A percentile compares a stretch with the other conserved stretches of the same genome.
phyloP scores from a whole-genome alignment of 163 green algal genomes.

The Chloromonas sp. region DNA sequence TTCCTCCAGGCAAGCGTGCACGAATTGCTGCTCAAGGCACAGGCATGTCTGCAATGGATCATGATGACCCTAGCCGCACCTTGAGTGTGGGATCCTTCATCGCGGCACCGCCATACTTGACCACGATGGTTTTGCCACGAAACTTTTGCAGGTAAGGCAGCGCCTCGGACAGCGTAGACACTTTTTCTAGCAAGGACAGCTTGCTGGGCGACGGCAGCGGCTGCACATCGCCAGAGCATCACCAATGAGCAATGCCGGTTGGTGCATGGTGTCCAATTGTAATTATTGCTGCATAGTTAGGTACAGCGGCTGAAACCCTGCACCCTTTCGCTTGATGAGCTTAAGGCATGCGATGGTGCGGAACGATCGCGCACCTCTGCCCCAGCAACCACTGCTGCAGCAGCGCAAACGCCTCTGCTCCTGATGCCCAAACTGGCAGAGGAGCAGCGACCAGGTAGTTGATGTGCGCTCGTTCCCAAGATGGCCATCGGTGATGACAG shows the following conservation, averaged over 20 bases:
- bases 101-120: conserved; percentile 97
- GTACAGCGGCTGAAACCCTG: not conserved
- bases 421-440: no score
- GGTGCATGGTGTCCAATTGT: not conserved
- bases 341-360: not conserved
- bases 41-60: no score
- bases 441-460: no score
- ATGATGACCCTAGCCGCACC: conserved; percentile 25
- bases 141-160: conserved; percentile 97
- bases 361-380: no score
- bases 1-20: not conserved
- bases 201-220: conserved; percentile 11
- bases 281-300: no score
- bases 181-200: conserved; percentile 69
- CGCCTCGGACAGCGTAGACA: conserved; percentile 90
- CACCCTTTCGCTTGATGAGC: not conserved
- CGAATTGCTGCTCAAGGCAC: no score
- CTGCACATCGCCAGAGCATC: not conserved
- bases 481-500: no score
- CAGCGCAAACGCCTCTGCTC: no score
- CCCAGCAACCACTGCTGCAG: no score
- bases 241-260: not conserved
- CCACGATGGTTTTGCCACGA: conserved; percentile 88
- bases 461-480: no score
- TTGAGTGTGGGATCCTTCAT: conserved; percentile 97